Evolutionary conservation across 495 filamentous ascomycete species (phyloP).

Genomic region (Bathelium albidoporum): DNA sequence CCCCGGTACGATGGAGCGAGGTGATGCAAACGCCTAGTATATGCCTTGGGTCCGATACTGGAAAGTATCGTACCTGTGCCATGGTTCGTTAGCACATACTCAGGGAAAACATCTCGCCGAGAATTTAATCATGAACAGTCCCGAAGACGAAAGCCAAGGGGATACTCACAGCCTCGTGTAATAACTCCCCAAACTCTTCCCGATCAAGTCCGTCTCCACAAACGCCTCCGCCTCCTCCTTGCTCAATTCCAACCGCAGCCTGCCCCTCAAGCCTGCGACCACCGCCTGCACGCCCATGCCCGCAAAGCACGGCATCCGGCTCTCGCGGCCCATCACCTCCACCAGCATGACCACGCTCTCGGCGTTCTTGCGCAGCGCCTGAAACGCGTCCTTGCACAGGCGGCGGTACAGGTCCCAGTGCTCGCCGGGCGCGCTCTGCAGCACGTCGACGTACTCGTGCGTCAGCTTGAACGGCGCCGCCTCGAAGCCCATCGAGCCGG

Average conservation of each 20-base stretch:
- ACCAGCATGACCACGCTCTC: slow-evolving; percentile 65
- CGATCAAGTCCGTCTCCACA: slow-evolving; percentile 61
- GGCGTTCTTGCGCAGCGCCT: slow-evolving; percentile 57
- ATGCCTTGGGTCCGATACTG: slow-evolving; percentile 73
- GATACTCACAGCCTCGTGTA: slow-evolving; percentile 58
- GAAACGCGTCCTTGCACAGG: slow-evolving; percentile 65
- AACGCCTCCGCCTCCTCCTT: slow-evolving; percentile 61
- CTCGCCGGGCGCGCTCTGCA: slow-evolving; percentile 49
- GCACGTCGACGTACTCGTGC: slow-evolving; percentile 64
- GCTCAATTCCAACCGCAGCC: slow-evolving; percentile 65
- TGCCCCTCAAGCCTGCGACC: slow-evolving; percentile 48
- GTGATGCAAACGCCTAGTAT: slow-evolving; percentile 38
- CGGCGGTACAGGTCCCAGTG: slow-evolving; percentile 58
- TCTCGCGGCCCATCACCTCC: slow-evolving; percentile 64
- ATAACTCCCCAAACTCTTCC: slow-evolving; percentile 62
- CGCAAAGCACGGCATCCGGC: slow-evolving; percentile 66
- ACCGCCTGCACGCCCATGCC: slow-evolving; percentile 48
- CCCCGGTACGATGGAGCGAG: neutral
- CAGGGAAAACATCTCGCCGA: neutral
- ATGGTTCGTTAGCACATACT: slow-evolving; percentile 2
- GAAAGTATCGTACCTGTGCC: slow-evolving; percentile 61
- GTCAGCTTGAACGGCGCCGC: slow-evolving; percentile 72
- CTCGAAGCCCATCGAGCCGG: slow-evolving; percentile 66
- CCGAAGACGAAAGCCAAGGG: neutral
- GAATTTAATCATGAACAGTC: no score